Base-by-base conservation (phyloP, 208 protist genomes). In the Herpetomonas tarakana region DNA sequence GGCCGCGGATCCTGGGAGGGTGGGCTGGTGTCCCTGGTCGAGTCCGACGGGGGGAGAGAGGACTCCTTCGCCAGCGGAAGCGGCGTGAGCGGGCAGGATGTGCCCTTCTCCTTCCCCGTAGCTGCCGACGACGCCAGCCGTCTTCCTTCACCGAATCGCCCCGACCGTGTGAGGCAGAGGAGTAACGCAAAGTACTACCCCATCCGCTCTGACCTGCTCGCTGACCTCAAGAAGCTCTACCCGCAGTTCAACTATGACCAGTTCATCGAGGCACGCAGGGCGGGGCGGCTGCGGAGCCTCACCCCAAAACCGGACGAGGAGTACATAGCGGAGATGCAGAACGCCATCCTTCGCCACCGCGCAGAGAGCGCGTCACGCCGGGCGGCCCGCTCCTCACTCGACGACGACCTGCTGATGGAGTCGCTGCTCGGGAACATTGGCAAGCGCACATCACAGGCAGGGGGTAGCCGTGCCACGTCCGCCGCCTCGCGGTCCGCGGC, bases 171-270 rank as follows among this genome's bases (percentile, higher is more conserved):
- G 25, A 14, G 3, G 21, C 19, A 49, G n/a, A 58, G n/a, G 27
- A 44, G 38, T 60, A 59, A 9, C 19, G 39, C 18, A 19, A 0
- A 53, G n/a, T 21, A 39, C 3, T 21, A 28, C 3, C 47, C 54
- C 26, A 45, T 31, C 26, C 45, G 79, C n/a, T 41, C 56, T 3
- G 63, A 74, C 24, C 30, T 94, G 11, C 76, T 76, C 29, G 7
- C 58, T 25, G 71, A 80, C 21, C 67, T 94, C 0, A 57, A 74
- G 52, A 49, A 78, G 35, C 75, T 94, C n/a, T 86, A 88, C 61
- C 31, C 71, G 19, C 21, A 67, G 54, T 88, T 83, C 71, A 71
- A 91, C 57, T 94, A 91, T 58, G 69, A 79, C 49, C 62, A 73
- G 31, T 61, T 86, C 45, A 90, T 94, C 52, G 65, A 78, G 38